Evolutionary conservation across 2,329 filamentous ascomycete genomes (phyloP), one percentile per base, ranked within the genome.

Genomic region (Pseudogymnoascus sp.): DNA sequence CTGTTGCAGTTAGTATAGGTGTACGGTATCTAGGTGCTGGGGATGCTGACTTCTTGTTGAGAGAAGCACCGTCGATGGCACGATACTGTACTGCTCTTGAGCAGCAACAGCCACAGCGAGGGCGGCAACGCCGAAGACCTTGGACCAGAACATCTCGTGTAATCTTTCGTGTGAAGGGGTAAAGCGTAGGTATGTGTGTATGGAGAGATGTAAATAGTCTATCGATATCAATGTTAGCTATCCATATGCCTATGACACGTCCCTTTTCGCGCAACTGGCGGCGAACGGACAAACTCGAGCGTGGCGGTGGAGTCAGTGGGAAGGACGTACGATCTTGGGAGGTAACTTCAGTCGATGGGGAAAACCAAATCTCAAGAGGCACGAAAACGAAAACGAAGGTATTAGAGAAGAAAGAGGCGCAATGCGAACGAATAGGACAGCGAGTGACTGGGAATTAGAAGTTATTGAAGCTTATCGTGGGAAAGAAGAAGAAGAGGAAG

Each of bases 1-100:
- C 84, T 86, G 64, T 18, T 5, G 3, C 59, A 62, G 68, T 67
- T 21, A 69, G 66, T 74, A 21, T 31, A 62, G 12, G 35, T 5
- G 2, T 28, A 63, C 63, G 35, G 33, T 25, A 50, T 14, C 42
- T 33, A 6, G 21, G 11, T 31, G 14, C 12, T 23, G 2, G 31
- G 37, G 25, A 62, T 40, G 64, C 69, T 35, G 67, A 73, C 84
- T 47, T 59, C 71, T 66, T 59, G 74, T 75, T 56, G 75, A 67
- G 37, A 83, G 67, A 2, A 80, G 71, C 2, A 92, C 88, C 33
- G 75, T 81, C 14, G 77, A 68, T 3, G 89, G 88, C 61, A 89
- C 79, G 72, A 92, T 86, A 33, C 68, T 67, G 71, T 86, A 85
- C 69, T 85, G 79, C 66, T 80, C 80, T 67, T 82, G 80, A 67